phyloP scores from a whole-genome alignment of 2,329 filamentous ascomycete species.

The Ophiostoma piceae region DNA sequence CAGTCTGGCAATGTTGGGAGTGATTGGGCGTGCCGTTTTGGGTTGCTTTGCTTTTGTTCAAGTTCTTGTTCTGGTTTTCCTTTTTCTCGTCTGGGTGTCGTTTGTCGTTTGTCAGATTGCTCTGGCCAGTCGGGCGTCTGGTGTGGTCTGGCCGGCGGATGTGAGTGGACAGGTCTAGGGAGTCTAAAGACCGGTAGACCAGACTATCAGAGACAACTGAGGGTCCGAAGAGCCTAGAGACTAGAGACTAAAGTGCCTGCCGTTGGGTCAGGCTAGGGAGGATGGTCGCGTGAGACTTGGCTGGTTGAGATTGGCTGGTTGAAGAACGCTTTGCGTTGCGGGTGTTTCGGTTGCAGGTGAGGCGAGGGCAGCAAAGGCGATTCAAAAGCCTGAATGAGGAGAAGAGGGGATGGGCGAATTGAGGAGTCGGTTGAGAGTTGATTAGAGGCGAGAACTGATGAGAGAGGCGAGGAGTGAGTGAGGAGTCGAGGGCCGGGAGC shows the following conservation, averaged over 20 bases:
- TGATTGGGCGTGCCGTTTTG: background rate
- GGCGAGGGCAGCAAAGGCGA: background rate
- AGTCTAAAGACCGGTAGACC: conserved; percentile 15
- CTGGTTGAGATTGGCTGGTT: conserved; percentile 26
- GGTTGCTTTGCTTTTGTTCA: background rate
- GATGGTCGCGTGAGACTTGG: conserved; percentile 29
- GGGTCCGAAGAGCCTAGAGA: background rate
- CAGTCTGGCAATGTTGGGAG: background rate
- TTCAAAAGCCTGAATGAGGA: background rate
- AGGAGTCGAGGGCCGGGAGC: background rate
- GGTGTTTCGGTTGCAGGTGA: conserved; percentile 19
- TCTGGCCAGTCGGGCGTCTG: background rate
- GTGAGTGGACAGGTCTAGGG: background rate
- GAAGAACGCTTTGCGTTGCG: conserved; percentile 16
- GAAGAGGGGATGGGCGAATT: background rate
- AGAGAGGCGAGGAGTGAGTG: background rate
- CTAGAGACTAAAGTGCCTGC: background rate
- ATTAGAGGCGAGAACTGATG: background rate
- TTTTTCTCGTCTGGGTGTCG: background rate
- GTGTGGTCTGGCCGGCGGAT: conserved; percentile 5
- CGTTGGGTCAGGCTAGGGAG: conserved; percentile 6
- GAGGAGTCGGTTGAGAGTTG: background rate
- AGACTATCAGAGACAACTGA: background rate
- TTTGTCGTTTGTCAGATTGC: background rate
- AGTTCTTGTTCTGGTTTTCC: background rate